Evolutionary conservation across 2,329 filamentous ascomycete genomes (phyloP).

Genomic region (Alternaria conjuncta): DNA sequence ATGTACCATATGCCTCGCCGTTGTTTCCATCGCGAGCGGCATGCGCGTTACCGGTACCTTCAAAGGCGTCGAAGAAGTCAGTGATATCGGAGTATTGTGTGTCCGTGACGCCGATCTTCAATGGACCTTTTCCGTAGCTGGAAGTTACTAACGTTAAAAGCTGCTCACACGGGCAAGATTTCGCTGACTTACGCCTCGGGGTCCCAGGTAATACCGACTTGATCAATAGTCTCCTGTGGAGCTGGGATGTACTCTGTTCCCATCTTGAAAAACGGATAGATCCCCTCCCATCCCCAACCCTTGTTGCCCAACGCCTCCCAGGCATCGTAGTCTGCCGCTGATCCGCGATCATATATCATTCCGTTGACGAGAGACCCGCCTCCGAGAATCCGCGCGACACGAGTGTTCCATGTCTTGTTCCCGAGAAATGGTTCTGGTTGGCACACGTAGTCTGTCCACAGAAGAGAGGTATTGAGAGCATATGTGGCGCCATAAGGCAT

Average conservation of each 20-base stretch:
- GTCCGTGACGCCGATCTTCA: slow-evolving; percentile 37
- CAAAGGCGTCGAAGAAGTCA: slow-evolving; percentile 30
- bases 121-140: slow-evolving; percentile 33
- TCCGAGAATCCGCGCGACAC: slow-evolving; percentile 29
- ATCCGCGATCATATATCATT: slow-evolving; percentile 47
- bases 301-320: slow-evolving; percentile 66
- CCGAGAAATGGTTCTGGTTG: slow-evolving; percentile 28
- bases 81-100: slow-evolving; percentile 37
- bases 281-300: slow-evolving; percentile 64
- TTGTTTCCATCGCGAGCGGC: slow-evolving; percentile 30
- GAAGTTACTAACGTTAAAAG: not conserved
- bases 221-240: slow-evolving; percentile 15
- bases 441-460: slow-evolving; percentile 24
- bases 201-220: slow-evolving; percentile 34
- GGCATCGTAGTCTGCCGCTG: slow-evolving; percentile 54
- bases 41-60: slow-evolving; percentile 30
- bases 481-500: slow-evolving; percentile 32
- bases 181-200: slow-evolving; percentile 20
- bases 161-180: not conserved
- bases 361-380: slow-evolving; percentile 42
- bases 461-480: slow-evolving; percentile 24
- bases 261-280: slow-evolving; percentile 45
- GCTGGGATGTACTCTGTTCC: slow-evolving; percentile 33
- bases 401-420: slow-evolving; percentile 22
- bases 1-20: slow-evolving; percentile 40